Conservation (phyloP, 78 protist genomes). For the Reticulomyxa filosa region DNA sequence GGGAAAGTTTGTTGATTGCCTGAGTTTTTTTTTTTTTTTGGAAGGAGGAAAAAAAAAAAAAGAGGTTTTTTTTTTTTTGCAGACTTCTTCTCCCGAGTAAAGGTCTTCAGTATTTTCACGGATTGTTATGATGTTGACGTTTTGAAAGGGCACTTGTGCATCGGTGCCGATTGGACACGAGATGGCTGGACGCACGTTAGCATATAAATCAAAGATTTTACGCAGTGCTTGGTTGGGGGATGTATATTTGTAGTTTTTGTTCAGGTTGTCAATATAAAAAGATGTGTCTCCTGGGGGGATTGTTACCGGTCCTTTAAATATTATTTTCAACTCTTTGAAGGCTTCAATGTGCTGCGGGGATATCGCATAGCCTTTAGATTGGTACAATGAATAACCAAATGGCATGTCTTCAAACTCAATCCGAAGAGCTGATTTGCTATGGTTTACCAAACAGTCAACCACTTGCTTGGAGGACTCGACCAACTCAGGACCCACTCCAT, state of each 20-base stretch:
- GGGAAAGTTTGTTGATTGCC: too few relatives aligned
- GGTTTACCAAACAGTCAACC: background rate
- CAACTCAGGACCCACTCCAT: slow-evolving; percentile 1
- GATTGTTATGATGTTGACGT: background rate
- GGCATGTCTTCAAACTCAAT: too few relatives aligned
- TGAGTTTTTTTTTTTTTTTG: too few relatives aligned
- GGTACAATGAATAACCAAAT: too few relatives aligned
- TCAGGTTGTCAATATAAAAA: background rate
- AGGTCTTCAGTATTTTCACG: slow-evolving; percentile 4
- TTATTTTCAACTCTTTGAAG: background rate
- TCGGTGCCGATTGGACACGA: too few relatives aligned
- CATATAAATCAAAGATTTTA: background rate
- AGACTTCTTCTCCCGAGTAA: slow-evolving; percentile 1
- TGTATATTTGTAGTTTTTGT: background rate
- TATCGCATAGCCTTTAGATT: too few relatives aligned
- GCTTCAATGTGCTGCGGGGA: too few relatives aligned
- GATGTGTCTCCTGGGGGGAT: background rate
- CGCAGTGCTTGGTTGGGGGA: background rate
- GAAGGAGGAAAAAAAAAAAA: too few relatives aligned
- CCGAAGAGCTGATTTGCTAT: too few relatives aligned
- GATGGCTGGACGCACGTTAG: background rate
- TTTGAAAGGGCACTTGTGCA: too few relatives aligned
- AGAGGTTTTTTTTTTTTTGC: background rate
- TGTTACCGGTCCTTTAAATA: slow-evolving; percentile 3
- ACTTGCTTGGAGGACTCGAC: background rate